phyloP scores from a whole-genome alignment of 1,284 basidiomycete species.

The Ustilago curta region DNA sequence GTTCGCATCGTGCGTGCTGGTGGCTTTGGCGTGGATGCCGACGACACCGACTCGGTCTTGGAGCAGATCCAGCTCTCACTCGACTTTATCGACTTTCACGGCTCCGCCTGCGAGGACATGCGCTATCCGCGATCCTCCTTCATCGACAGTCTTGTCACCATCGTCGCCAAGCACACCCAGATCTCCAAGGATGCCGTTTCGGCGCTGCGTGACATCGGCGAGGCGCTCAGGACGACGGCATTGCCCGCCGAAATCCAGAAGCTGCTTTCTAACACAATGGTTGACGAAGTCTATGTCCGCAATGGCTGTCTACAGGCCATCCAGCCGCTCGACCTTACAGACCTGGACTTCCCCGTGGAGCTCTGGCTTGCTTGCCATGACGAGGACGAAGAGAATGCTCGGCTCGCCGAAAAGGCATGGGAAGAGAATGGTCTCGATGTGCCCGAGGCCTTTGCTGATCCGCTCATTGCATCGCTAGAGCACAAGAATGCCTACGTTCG shows the following conservation, averaged over 20 bases:
- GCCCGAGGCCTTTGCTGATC: constrained; percentile 78
- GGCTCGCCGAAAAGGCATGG: constrained; percentile 86
- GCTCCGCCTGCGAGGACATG: constrained; percentile 78
- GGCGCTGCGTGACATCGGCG: constrained; percentile 83
- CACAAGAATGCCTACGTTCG: constrained; percentile 87
- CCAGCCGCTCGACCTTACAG: constrained; percentile 93
- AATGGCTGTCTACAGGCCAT: constrained; percentile 91
- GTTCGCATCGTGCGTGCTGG: constrained; percentile 78
- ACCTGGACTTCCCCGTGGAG: constrained; percentile 89
- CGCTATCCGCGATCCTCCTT: constrained; percentile 69
- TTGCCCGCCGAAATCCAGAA: constrained; percentile 67
- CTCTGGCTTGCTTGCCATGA: constrained; percentile 93
- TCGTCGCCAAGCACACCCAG: constrained; percentile 82
- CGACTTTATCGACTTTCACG: constrained; percentile 87
- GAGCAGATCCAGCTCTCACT: constrained; percentile 89
- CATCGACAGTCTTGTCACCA: constrained; percentile 79
- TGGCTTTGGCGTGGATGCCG: constrained; percentile 75
- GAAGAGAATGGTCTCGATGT: constrained; percentile 96
- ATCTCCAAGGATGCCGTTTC: constrained; percentile 88
- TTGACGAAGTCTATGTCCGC: constrained; percentile 89
- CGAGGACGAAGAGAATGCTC: constrained; percentile 88
- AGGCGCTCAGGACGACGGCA: constrained; percentile 75
- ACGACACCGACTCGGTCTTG: constrained; percentile 78
- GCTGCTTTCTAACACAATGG: constrained; percentile 80
- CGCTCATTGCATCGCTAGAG: constrained; percentile 79